These are phyloP conservation scores for Brasenia schreberi DNA, from an alignment of 164 flowering plant species.

Conservation along the genomic window DNA sequence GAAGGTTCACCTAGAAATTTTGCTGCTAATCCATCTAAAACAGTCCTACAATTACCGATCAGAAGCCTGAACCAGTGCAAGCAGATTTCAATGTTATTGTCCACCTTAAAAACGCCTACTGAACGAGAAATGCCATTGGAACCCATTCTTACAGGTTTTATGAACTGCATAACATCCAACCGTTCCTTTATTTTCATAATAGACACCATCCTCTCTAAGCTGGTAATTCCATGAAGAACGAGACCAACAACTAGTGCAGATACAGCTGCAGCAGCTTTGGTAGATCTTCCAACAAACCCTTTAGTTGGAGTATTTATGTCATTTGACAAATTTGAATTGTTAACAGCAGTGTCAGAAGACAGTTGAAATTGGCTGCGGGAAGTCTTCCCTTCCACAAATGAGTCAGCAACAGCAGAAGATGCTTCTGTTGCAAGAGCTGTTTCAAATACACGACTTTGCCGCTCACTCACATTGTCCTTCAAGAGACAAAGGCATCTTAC, in stretches of 20 bases:
- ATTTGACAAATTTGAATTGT: conserved; percentile 35
- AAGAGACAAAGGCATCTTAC: conserved; percentile 62
- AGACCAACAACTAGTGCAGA: conserved; percentile 83
- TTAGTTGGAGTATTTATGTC: conserved; percentile 42
- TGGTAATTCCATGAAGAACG: conserved; percentile 68
- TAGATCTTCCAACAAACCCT: conserved; percentile 33
- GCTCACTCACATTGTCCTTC: conserved; percentile 95
- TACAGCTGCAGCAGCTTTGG: conserved; percentile 62
- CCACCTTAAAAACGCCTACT: conserved; percentile 41
- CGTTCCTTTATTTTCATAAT: conserved; percentile 79
- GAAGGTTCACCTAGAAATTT: conserved; percentile 85
- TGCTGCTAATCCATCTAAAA: conserved; percentile 71
- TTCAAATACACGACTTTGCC: conserved; percentile 86
- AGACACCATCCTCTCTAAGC: conserved; percentile 81
- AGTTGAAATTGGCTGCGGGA: conserved; percentile 60
- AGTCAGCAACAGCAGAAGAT: conserved; percentile 54
- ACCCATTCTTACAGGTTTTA: conserved; percentile 46
- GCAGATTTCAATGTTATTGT: conserved; percentile 53
- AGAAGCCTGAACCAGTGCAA: conserved; percentile 94
- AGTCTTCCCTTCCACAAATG: conserved; percentile 54
- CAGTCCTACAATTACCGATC: conserved; percentile 74
- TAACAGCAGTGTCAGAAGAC: conserved; percentile 64
- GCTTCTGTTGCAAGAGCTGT: conserved; percentile 89
- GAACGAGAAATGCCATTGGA: conserved; percentile 82
- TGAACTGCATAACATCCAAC: conserved; percentile 61